phyloP scores from a whole-genome alignment of 805 yeast species.

The Brettanomyces nanus region DNA sequence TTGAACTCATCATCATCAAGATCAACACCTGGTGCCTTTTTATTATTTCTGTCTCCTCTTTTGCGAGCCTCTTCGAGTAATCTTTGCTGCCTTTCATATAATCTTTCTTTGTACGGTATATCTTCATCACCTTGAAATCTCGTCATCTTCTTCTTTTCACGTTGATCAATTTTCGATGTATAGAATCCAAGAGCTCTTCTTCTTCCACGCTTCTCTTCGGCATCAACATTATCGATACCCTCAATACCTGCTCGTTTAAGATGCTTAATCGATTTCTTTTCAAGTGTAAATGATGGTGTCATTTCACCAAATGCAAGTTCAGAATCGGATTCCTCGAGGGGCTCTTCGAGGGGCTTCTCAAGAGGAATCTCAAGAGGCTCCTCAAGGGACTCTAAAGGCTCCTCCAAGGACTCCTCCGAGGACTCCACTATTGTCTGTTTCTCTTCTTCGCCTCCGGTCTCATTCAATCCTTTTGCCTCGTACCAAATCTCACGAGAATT shows the following conservation, averaged over 20 bases:
- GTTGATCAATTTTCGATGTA: slow-evolving; percentile 93
- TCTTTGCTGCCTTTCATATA: slow-evolving; percentile 84
- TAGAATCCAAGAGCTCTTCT: slow-evolving; percentile 85
- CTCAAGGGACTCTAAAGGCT: slow-evolving; percentile 15
- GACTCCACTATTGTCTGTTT: slow-evolving; percentile 15
- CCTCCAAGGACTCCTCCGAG: slow-evolving; percentile 8
- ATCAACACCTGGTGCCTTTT: slow-evolving; percentile 39
- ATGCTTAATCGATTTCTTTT: slow-evolving; percentile 38
- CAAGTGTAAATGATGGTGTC: background rate
- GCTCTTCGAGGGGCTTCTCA: slow-evolving; percentile 17
- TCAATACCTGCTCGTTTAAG: slow-evolving; percentile 40
- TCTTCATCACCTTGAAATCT: slow-evolving; percentile 77
- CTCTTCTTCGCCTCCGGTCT: slow-evolving; percentile 18
- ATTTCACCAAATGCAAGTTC: slow-evolving; percentile 3
- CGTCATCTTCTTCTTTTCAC: slow-evolving; percentile 52
- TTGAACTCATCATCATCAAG: slow-evolving; percentile 45
- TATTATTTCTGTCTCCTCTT: slow-evolving; percentile 57
- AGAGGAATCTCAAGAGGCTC: slow-evolving; percentile 18
- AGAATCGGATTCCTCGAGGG: slow-evolving; percentile 6
- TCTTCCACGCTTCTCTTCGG: slow-evolving; percentile 75
- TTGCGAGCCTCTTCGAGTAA: slow-evolving; percentile 80
- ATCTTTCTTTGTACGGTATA: slow-evolving; percentile 83
- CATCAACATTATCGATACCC: slow-evolving; percentile 71
- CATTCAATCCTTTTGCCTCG: slow-evolving; percentile 51
- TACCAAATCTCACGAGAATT: slow-evolving; percentile 85